Percentiles rank a stretch among this genome's conserved stretches.
Evolutionary conservation across 768 basidiomycete genomes (phyloP).

Genomic region (Glaciozyma antarctica): DNA sequence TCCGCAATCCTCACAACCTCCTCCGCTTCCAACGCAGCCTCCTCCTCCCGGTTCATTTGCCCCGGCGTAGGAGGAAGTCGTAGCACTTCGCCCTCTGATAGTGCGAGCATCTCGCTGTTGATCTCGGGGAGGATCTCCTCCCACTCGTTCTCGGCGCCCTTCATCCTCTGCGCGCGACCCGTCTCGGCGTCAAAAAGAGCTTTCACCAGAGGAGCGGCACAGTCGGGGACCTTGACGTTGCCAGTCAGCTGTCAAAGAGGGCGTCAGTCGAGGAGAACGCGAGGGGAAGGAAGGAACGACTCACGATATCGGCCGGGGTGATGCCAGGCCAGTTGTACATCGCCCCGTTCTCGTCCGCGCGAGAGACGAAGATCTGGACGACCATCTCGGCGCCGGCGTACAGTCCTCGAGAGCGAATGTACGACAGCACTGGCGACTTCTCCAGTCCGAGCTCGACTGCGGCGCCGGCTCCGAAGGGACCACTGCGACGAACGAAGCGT

Average conservation of each 20-base stretch:
- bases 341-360: slow-evolving; percentile 28
- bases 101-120: slow-evolving; percentile 13
- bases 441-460: slow-evolving; percentile 28
- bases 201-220: slow-evolving; percentile 13
- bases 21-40: not conserved
- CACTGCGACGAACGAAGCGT: not conserved
- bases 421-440: slow-evolving; percentile 30
- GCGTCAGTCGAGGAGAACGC: not conserved
- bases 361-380: slow-evolving; percentile 18
- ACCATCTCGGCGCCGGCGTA: slow-evolving; percentile 36
- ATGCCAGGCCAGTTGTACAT: slow-evolving; percentile 2
- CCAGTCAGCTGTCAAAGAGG: slow-evolving; percentile 16
- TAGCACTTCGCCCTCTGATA: slow-evolving; percentile 34
- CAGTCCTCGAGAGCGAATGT: slow-evolving; percentile 29
- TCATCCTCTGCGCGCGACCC: slow-evolving; percentile 28
- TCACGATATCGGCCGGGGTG: slow-evolving; percentile 10
- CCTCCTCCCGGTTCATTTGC: slow-evolving; percentile 25
- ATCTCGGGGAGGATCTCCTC: slow-evolving; percentile 15
- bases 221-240: slow-evolving; percentile 25
- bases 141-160: slow-evolving; percentile 15
- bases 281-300: not conserved
- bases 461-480: slow-evolving; percentile 32
- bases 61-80: slow-evolving; percentile 36
- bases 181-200: slow-evolving; percentile 33
- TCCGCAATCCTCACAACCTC: not conserved